These are phyloP conservation scores for Scleroderma citrinum DNA, from an alignment of 768 basidiomycete genomes.

Conservation along the genomic window DNA sequence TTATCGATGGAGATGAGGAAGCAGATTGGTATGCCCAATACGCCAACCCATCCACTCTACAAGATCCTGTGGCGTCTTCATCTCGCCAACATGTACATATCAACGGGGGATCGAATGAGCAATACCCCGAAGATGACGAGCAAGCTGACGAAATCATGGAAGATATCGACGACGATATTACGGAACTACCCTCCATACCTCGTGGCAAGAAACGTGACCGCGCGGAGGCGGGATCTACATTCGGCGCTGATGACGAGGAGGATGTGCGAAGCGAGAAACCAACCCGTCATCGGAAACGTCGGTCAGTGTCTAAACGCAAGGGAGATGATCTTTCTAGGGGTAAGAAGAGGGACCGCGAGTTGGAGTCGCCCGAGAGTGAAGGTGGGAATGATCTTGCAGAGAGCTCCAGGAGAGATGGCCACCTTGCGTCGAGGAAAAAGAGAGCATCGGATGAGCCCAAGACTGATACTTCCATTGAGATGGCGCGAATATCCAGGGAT, in stretches of 20 bases:
- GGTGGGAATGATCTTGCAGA: conserved; percentile 12
- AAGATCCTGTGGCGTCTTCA: conserved; percentile 47
- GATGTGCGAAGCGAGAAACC: conserved; percentile 36
- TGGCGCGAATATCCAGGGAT: conserved; percentile 41
- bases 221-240: conserved; percentile 63
- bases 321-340: conserved; percentile 45
- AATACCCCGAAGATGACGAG: conserved; percentile 39
- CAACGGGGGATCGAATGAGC: conserved; percentile 29
- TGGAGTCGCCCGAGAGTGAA: conserved; percentile 37
- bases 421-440: conserved; percentile 40
- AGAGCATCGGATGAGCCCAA: conserved; percentile 37
- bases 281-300: conserved; percentile 49
- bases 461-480: conserved; percentile 45
- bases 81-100: conserved; percentile 36
- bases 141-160: conserved; percentile 30
- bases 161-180: conserved; percentile 37
- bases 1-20: conserved; percentile 45
- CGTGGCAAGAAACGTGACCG: conserved; percentile 73
- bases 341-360: conserved; percentile 62
- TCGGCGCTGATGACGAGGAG: conserved; percentile 52
- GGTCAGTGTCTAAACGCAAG: conserved; percentile 49
- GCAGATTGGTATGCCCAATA: conserved; percentile 35
- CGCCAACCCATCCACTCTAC: conserved; percentile 20
- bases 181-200: conserved; percentile 31
- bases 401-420: conserved; percentile 4